Conservation (phyloP, 2,329 filamentous ascomycete species). For the Pseudogymnoascus sp. region DNA sequence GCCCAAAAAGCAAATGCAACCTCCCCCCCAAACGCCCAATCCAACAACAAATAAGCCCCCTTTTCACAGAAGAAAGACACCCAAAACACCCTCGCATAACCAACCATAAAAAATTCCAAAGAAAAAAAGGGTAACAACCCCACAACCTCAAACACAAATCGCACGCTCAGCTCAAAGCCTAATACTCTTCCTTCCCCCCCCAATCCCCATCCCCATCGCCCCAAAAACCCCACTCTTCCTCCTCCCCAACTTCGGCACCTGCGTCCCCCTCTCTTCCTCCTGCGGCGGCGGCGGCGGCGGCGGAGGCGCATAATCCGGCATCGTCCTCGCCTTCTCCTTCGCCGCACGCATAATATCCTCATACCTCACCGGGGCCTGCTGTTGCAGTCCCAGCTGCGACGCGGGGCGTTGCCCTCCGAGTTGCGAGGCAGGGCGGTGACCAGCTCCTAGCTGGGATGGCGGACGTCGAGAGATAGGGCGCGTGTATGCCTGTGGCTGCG, state of each 20-base stretch:
- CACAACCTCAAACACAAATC: no score
- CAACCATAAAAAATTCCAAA: background rate
- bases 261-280: background rate
- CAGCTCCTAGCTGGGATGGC: background rate
- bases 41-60: background rate
- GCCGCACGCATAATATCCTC: background rate
- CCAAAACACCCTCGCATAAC: background rate
- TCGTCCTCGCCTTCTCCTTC: background rate
- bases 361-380: background rate
- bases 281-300: background rate
- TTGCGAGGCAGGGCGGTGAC: background rate
- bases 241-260: background rate
- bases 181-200: constrained; percentile 2
- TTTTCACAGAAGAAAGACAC: background rate
- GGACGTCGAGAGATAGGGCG: background rate
- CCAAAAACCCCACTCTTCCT: constrained; percentile 4
- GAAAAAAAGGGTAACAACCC: background rate
- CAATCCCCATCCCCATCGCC: constrained; percentile 1
- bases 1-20: background rate
- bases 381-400: background rate
- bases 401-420: background rate
- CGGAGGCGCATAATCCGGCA: background rate
- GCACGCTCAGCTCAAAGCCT: background rate
- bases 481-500: background rate
- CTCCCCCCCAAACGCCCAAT: background rate